Evolutionary conservation across 495 filamentous ascomycete genomes (phyloP).

Genomic region (Talaromyces stipitatus): DNA sequence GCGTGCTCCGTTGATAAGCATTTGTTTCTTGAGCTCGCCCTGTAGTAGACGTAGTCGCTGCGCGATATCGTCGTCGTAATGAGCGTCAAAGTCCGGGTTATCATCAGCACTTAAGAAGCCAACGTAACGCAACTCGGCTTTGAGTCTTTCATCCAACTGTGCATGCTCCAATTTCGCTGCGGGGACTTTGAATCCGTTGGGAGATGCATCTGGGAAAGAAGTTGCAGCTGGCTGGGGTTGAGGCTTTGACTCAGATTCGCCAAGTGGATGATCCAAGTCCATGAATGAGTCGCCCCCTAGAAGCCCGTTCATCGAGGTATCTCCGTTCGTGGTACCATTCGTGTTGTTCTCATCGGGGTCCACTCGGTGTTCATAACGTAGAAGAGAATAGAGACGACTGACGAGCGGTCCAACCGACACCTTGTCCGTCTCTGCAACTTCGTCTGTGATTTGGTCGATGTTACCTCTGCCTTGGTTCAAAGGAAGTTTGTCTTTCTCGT

Average conservation of each 20-base stretch:
- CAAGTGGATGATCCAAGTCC: conserved; percentile 35
- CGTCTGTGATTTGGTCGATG: conserved; percentile 80
- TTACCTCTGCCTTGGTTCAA: conserved; percentile 77
- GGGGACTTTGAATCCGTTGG: conserved; percentile 48
- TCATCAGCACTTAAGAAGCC: conserved; percentile 72
- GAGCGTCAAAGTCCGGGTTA: conserved; percentile 71
- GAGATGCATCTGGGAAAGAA: conserved; percentile 63
- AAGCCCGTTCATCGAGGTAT: conserved; percentile 33
- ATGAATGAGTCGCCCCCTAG: conserved; percentile 47
- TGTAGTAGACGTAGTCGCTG: conserved; percentile 83
- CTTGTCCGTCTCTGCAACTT: conserved; percentile 76
- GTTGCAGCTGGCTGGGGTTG: conserved; percentile 61
- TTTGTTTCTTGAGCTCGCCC: conserved; percentile 67
- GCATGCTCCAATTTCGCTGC: conserved; percentile 67
- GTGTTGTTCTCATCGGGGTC: conserved; percentile 48
- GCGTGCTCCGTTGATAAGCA: conserved; percentile 78
- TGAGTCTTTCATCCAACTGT: conserved; percentile 80
- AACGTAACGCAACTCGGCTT: conserved; percentile 87
- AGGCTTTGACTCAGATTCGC: conserved; percentile 38
- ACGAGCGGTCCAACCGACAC: conserved; percentile 83
- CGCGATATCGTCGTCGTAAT: conserved; percentile 91
- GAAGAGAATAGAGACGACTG: conserved; percentile 69
- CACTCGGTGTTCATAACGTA: conserved; percentile 74
- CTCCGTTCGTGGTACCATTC: conserved; percentile 50
- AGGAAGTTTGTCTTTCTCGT: conserved; percentile 54